Percentiles rank a stretch among this genome's conserved stretches.
Conservation (phyloP, 169 alveolate genomes). For the Plasmodium chabaudi region DNA sequence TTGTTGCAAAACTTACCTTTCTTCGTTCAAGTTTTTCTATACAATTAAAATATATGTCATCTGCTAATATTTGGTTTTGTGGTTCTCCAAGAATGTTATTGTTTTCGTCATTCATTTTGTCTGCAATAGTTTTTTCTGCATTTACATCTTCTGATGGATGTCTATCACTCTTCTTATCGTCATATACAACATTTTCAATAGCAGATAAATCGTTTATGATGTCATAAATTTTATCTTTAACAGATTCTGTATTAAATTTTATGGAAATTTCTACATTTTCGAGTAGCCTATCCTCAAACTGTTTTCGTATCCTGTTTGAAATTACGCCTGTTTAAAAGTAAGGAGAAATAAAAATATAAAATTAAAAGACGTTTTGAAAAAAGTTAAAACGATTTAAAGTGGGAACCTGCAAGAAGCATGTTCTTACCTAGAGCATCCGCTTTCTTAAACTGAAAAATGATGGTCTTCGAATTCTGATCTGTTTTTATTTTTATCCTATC, state of each 20-base stretch:
- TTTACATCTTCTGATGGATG: not conserved
- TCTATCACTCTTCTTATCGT: not conserved
- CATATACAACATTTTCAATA: not conserved
- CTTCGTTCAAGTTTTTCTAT: constrained; percentile 62
- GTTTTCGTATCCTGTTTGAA: constrained; percentile 41
- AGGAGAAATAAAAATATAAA: constrained; percentile 16
- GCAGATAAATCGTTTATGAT: constrained; percentile 5
- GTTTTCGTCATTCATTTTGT: not conserved
- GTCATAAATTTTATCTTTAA: constrained; percentile 14
- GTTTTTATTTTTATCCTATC: constrained; percentile 20
- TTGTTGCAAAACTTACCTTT: constrained; percentile 71
- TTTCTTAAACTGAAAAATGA: constrained; percentile 15
- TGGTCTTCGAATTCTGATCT: constrained; percentile 12
- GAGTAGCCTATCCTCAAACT: constrained; percentile 30
- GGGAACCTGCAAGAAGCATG: not conserved
- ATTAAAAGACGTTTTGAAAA: not conserved
- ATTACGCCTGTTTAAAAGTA: constrained; percentile 25
- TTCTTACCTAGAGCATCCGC: constrained; percentile 40
- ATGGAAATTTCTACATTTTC: constrained; percentile 38
- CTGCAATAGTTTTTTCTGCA: not conserved
- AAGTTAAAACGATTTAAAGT: not conserved
- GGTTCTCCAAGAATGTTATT: not conserved
- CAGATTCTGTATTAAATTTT: constrained; percentile 26
- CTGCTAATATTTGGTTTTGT: not conserved
- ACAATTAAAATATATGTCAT: constrained; percentile 5